Conservation (phyloP, 2,329 filamentous ascomycete genomes). For the Helicocarpus griseus region DNA sequence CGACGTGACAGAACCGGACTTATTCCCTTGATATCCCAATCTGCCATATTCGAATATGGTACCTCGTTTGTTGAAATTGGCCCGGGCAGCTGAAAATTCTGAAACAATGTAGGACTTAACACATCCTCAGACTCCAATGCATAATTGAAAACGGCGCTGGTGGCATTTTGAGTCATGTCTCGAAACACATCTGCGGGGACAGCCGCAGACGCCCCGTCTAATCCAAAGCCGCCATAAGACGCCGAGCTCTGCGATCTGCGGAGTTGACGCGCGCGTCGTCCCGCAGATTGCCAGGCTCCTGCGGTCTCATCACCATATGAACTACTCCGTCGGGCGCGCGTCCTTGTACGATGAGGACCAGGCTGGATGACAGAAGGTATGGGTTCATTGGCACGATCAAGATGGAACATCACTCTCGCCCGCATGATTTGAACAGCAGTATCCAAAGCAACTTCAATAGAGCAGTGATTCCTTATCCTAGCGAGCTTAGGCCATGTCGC, state of each 20-base stretch:
- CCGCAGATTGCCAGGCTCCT: not conserved
- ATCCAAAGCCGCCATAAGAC: not conserved
- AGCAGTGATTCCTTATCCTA: conserved; percentile 75
- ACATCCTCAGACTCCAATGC: not conserved
- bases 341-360: not conserved
- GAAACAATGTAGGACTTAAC: not conserved
- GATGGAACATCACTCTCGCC: conserved; percentile 27
- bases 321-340: not conserved
- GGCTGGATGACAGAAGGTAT: conserved; percentile 9
- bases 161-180: not conserved
- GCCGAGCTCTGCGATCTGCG: conserved; percentile 2
- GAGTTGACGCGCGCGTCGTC: not conserved
- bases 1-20: not conserved
- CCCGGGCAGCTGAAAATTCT: not conserved
- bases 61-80: not conserved
- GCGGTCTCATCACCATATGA: not conserved
- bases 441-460: conserved; percentile 71
- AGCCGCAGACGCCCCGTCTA: not conserved
- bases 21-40: not conserved
- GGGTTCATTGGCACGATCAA: conserved; percentile 17
- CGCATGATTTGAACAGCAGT: conserved; percentile 31
- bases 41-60: conserved; percentile 2
- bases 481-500: conserved; percentile 89
- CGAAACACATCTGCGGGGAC: not conserved
- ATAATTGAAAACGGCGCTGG: not conserved